These are phyloP conservation scores for Ophiocordyceps australis DNA, from an alignment of 2,329 filamentous ascomycete genomes.

Conservation along the genomic window DNA sequence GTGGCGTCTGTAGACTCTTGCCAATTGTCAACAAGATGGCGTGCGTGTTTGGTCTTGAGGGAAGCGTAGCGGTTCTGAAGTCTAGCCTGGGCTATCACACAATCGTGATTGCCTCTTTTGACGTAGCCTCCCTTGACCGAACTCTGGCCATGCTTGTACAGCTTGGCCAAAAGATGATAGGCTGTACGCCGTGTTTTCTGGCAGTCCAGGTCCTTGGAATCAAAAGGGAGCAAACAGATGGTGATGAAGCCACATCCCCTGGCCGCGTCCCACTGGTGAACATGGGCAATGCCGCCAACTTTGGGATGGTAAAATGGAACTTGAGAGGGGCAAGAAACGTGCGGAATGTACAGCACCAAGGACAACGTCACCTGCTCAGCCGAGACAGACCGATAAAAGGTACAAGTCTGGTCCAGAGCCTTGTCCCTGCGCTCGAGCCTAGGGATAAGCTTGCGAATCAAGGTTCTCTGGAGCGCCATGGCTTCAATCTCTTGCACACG, in stretches of 20 bases:
- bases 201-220: slow-evolving; percentile 8
- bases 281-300: slow-evolving; percentile 55
- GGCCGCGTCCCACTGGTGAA: slow-evolving; percentile 44
- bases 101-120: slow-evolving; percentile 73
- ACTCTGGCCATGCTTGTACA: slow-evolving; percentile 59
- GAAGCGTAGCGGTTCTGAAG: slow-evolving; percentile 70
- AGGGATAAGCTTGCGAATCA: slow-evolving; percentile 66
- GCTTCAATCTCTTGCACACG: slow-evolving; percentile 4
- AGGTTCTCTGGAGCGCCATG: slow-evolving; percentile 33
- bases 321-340: slow-evolving; percentile 38
- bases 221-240: slow-evolving; percentile 40
- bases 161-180: slow-evolving; percentile 45
- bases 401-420: slow-evolving; percentile 66
- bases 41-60: slow-evolving; percentile 67
- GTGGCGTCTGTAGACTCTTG: slow-evolving; percentile 69
- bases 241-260: slow-evolving; percentile 30
- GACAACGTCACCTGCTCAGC: slow-evolving; percentile 8
- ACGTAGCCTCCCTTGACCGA: slow-evolving; percentile 46
- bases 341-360: slow-evolving; percentile 59
- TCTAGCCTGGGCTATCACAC: slow-evolving; percentile 54
- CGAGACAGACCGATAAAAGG: slow-evolving; percentile 35
- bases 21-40: slow-evolving; percentile 55
- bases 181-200: slow-evolving; percentile 47
- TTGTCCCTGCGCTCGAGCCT: slow-evolving; percentile 62
- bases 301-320: slow-evolving; percentile 81